These are phyloP conservation scores for Rugonectria rugulosa DNA, from an alignment of 2,329 filamentous ascomycete species.

Conservation along the genomic window DNA sequence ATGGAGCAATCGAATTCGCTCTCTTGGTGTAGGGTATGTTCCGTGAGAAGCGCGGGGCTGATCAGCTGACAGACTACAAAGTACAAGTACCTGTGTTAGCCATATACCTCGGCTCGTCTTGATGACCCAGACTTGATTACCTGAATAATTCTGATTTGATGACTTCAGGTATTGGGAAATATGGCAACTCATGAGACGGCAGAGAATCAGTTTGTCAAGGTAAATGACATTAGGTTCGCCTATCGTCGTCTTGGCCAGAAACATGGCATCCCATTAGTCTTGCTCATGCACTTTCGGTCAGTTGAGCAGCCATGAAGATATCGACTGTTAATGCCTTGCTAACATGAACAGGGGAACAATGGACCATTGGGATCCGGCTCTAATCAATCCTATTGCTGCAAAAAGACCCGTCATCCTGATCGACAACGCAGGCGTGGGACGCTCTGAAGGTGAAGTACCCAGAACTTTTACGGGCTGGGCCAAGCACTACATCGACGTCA, in stretches of 20 bases:
- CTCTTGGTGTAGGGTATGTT: not conserved
- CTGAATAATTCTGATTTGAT: no score
- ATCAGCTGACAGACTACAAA: conserved; percentile 45
- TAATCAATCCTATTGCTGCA: conserved; percentile 54
- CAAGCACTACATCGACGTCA: conserved; percentile 45
- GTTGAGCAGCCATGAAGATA: not conserved
- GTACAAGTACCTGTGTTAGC: no score
- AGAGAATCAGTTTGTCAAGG: conserved; percentile 39
- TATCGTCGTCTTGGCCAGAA: conserved; percentile 41
- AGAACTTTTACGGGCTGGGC: conserved; percentile 42
- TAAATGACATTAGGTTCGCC: conserved; percentile 42
- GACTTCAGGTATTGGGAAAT: no score
- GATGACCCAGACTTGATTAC: no score
- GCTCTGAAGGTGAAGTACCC: conserved; percentile 51
- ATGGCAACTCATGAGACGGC: conserved; percentile 44
- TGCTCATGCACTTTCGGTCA: conserved; percentile 45
- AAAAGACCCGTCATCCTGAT: conserved; percentile 53
- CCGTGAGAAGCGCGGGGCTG: conserved; percentile 48
- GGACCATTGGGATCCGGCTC: conserved; percentile 52
- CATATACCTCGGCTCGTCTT: no score
- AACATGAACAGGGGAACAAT: conserved; percentile 43
- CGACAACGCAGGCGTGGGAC: conserved; percentile 58
- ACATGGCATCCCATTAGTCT: conserved; percentile 42
- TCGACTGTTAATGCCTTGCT: not conserved
- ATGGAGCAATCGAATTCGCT: conserved; percentile 48